A percentile compares a stretch with the other conserved stretches of the same genome.
These are phyloP conservation scores for Candida khao-thaluensis DNA, from an alignment of 805 yeast species.

Conservation along the genomic window DNA sequence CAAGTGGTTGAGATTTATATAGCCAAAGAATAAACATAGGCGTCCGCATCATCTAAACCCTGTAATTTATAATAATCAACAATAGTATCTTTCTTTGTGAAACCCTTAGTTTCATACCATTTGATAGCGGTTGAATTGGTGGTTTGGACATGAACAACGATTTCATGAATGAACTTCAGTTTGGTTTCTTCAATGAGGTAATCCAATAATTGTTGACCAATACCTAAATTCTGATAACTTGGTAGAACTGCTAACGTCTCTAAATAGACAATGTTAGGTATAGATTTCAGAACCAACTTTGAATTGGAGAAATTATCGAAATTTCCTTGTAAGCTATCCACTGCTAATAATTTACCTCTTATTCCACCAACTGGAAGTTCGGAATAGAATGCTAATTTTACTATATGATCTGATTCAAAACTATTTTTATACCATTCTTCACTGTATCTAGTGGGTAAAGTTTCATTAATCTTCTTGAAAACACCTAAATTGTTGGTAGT, in stretches of 20 bases:
- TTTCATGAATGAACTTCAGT: slow-evolving; percentile 50
- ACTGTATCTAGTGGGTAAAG: slow-evolving; percentile 52
- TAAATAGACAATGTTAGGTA: slow-evolving; percentile 58
- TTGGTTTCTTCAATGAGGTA: slow-evolving; percentile 58
- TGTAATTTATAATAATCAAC: slow-evolving; percentile 49
- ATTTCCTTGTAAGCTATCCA: slow-evolving; percentile 26
- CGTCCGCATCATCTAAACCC: slow-evolving; percentile 48
- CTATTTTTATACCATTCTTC: slow-evolving; percentile 53
- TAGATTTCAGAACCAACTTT: slow-evolving; percentile 21
- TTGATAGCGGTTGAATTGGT: slow-evolving; percentile 40
- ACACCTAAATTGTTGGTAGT: slow-evolving; percentile 61
- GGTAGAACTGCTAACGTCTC: slow-evolving; percentile 68
- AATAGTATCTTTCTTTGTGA: slow-evolving; percentile 35
- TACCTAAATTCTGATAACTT: slow-evolving; percentile 59
- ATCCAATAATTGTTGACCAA: slow-evolving; percentile 59
- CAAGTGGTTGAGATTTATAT: not conserved
- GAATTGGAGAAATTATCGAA: slow-evolving; percentile 30
- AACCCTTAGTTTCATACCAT: slow-evolving; percentile 56
- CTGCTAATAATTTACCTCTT: slow-evolving; percentile 51
- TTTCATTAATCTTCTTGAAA: slow-evolving; percentile 54
- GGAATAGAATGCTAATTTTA: slow-evolving; percentile 61
- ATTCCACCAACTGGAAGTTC: slow-evolving; percentile 83
- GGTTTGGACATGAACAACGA: slow-evolving; percentile 53
- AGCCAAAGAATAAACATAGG: slow-evolving; percentile 34
- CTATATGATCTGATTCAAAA: slow-evolving; percentile 47